These are phyloP conservation scores for Colletotrichum sublineola DNA, from an alignment of 2,329 filamentous ascomycete species.

Conservation along the genomic window DNA sequence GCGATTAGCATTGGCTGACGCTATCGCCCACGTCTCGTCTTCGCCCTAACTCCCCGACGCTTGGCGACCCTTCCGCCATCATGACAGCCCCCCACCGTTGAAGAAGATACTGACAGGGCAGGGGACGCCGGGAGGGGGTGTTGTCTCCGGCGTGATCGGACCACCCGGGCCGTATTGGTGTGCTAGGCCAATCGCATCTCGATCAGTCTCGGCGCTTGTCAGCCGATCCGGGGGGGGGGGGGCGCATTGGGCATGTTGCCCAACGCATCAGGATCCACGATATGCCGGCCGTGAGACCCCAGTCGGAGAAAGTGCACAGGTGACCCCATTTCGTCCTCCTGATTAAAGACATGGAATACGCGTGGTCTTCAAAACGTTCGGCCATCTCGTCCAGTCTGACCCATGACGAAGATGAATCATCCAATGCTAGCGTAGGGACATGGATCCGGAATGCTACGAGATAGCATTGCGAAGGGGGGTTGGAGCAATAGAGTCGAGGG, in stretches of 20 bases:
- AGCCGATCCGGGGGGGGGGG: background rate
- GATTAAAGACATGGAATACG: background rate
- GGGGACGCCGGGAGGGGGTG: background rate
- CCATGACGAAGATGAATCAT: background rate
- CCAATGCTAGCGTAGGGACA: background rate
- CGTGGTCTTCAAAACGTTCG: background rate
- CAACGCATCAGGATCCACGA: background rate
- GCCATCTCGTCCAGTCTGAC: background rate
- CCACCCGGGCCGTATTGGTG: background rate
- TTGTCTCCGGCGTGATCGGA: background rate
- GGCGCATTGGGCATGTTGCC: background rate
- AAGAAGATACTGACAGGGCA: conserved; percentile 15
- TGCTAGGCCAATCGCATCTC: conserved; percentile 36
- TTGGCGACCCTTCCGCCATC: background rate
- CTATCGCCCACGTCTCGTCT: background rate
- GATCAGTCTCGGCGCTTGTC: background rate
- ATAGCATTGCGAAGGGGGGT: background rate
- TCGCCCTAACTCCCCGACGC: background rate
- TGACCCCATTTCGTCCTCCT: background rate
- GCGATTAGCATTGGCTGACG: background rate
- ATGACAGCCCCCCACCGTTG: background rate
- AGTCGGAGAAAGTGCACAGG: no score
- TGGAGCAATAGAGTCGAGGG: background rate
- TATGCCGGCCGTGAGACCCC: background rate
- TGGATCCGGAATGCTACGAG: background rate